phyloP scores from a whole-genome alignment of 2,329 filamentous ascomycete species.

The Calonectria crousiana region DNA sequence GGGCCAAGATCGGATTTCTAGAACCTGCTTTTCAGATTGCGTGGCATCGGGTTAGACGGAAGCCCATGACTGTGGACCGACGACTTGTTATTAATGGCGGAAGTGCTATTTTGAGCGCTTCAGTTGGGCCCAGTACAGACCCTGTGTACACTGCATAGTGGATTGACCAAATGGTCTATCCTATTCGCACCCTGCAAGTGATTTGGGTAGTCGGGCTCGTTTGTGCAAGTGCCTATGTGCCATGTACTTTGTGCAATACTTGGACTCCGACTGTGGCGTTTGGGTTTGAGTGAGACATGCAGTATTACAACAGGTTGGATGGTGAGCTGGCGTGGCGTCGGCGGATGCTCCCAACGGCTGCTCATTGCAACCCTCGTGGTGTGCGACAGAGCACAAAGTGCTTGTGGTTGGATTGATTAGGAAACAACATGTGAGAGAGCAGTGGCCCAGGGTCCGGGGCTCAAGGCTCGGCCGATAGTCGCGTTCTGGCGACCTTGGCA shows the following conservation, averaged over 20 bases:
- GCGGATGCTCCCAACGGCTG: not conserved
- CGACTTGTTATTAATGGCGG: not conserved
- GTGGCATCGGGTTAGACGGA: not conserved
- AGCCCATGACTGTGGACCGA: too few relatives aligned
- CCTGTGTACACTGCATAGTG: not conserved
- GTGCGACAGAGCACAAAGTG: not conserved
- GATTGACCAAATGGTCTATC: too few relatives aligned
- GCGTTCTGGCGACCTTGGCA: not conserved
- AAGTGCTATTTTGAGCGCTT: too few relatives aligned
- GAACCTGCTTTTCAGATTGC: not conserved
- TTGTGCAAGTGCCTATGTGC: not conserved
- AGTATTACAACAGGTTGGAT: not conserved
- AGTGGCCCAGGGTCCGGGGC: not conserved
- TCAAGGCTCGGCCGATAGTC: not conserved
- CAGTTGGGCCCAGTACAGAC: not conserved
- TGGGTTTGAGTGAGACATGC: not conserved
- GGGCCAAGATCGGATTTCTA: not conserved
- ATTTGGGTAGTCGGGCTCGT: not conserved
- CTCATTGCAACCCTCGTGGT: not conserved
- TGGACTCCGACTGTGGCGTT: not conserved
- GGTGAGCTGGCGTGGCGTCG: not conserved
- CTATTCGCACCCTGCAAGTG: not conserved
- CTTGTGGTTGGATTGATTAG: not conserved
- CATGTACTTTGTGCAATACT: not conserved
- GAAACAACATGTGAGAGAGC: not conserved